Conservation (phyloP, 73 alveolate species). For the Stentor coeruleus region DNA sequence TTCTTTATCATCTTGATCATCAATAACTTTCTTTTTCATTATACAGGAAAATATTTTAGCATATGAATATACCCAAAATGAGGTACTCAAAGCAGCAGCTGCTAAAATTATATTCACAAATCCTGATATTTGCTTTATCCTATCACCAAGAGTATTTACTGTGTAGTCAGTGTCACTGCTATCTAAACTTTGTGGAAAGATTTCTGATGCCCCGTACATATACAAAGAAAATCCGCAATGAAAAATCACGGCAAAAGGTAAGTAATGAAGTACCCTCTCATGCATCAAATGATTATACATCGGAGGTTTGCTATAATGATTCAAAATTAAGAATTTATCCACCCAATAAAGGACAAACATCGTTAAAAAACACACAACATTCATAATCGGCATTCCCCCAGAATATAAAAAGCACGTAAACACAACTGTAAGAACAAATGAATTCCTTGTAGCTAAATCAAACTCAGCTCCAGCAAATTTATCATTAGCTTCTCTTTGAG, state of each 20-base stretch:
- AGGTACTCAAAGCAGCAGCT: neutral
- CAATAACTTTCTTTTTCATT: neutral
- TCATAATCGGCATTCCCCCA: constrained; percentile 19
- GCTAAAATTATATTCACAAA: neutral
- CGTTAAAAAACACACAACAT: constrained; percentile 12
- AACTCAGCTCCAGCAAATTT: constrained; percentile 3
- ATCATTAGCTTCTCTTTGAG: neutral
- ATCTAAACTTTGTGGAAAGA: constrained; percentile 20
- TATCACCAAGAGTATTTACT: neutral
- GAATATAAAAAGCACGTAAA: constrained; percentile 15
- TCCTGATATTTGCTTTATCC: neutral
- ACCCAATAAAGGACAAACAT: constrained; percentile 1
- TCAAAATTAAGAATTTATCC: neutral
- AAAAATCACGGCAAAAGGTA: constrained; percentile 32
- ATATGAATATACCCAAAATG: neutral
- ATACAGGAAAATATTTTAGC: neutral
- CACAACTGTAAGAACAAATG: neutral
- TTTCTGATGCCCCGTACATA: constrained; percentile 39
- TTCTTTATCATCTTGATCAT: neutral
- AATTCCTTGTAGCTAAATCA: neutral
- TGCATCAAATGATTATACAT: neutral
- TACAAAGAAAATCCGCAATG: constrained; percentile 41
- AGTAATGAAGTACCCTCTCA: neutral
- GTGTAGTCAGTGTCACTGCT: neutral
- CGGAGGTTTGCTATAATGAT: neutral